These are phyloP conservation scores for Pichia sp. DNA, from an alignment of 1,139 yeast genomes.

Conservation along the genomic window DNA sequence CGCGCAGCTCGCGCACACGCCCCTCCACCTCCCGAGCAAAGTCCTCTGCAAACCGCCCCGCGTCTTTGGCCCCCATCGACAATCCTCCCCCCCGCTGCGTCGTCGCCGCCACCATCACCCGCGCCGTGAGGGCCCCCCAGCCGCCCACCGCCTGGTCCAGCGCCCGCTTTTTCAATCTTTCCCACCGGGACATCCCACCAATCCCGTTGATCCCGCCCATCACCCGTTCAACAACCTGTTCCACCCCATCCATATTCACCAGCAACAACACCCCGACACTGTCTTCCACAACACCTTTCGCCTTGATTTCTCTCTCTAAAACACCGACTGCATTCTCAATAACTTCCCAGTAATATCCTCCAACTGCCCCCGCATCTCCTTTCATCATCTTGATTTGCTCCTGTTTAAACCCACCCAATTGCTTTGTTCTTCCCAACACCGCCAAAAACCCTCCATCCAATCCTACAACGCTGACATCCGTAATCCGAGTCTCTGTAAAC, in stretches of 20 bases:
- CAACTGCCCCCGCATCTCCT: background rate
- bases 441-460: background rate
- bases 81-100: slow-evolving; percentile 37
- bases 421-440: background rate
- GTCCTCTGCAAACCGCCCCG: background rate
- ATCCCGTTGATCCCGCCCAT: slow-evolving; percentile 53
- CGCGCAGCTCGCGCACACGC: background rate
- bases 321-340: background rate
- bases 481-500: background rate
- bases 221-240: slow-evolving; percentile 67
- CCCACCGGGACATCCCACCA: slow-evolving; percentile 57
- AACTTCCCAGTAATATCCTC: background rate
- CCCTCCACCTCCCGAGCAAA: background rate
- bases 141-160: slow-evolving; percentile 70
- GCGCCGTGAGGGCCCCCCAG: slow-evolving; percentile 75
- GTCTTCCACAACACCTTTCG: slow-evolving; percentile 28
- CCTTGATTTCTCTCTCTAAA: background rate
- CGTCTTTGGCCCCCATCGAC: slow-evolving; percentile 33
- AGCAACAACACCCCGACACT: slow-evolving; percentile 67
- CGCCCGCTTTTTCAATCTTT: slow-evolving; percentile 65
- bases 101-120: slow-evolving; percentile 64
- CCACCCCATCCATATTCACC: slow-evolving; percentile 67
- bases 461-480: background rate
- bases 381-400: background rate
- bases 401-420: background rate